Conservation (phyloP, 208 protist genomes). For the Trypanosoma cruzi region DNA sequence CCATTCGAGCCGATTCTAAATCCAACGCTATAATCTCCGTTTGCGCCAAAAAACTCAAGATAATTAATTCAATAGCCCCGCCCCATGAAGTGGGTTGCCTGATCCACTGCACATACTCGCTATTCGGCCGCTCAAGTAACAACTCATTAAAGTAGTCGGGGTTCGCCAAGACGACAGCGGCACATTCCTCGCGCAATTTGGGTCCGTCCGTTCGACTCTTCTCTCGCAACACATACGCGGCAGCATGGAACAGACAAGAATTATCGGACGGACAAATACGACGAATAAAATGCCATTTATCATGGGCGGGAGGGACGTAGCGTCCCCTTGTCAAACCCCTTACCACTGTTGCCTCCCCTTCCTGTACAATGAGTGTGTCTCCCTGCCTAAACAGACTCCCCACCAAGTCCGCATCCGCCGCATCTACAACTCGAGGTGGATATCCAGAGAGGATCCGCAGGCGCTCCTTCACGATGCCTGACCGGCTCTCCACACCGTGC, state of each 20-base stretch:
- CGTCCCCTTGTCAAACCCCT: conserved; percentile 53
- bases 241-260: conserved; percentile 94
- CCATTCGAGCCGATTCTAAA: conserved; percentile 72
- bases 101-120: conserved; percentile 80
- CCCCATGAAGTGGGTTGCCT: conserved; percentile 84
- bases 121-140: conserved; percentile 59
- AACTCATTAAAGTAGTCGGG: conserved; percentile 78
- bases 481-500: conserved; percentile 32
- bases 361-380: conserved; percentile 81
- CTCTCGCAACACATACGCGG: conserved; percentile 90
- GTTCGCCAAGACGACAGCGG: conserved; percentile 64
- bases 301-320: conserved; percentile 79
- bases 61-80: conserved; percentile 91
- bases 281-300: conserved; percentile 82
- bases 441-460: conserved; percentile 75
- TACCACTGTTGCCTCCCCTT: conserved; percentile 69
- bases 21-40: conserved; percentile 93
- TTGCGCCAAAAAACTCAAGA: conserved; percentile 84
- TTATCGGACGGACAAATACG: conserved; percentile 93
- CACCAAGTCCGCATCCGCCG: conserved; percentile 34
- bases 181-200: conserved; percentile 80
- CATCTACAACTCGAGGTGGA: conserved; percentile 72
- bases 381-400: conserved; percentile 42
- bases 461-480: conserved; percentile 37
- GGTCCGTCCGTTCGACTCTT: conserved; percentile 76